Percentiles rank a stretch among this genome's conserved stretches.
Evolutionary conservation across 2,329 filamentous ascomycete species (phyloP).

Genomic region (Furcasterigmium furcatum): DNA sequence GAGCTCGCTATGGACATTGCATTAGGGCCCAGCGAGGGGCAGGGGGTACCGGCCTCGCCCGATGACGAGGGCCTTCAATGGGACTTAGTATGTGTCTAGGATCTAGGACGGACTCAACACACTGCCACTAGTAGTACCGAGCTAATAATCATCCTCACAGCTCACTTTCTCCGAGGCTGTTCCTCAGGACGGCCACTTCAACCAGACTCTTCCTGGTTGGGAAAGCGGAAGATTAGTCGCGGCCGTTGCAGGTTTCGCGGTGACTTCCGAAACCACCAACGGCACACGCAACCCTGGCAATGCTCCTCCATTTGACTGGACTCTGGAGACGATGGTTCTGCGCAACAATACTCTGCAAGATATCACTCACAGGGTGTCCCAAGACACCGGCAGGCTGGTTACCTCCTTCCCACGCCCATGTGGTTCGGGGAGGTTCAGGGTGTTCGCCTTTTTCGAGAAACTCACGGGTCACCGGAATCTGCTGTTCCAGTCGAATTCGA

Average conservation of each 20-base stretch:
- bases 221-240: not conserved
- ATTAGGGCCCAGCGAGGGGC: constrained; percentile 42
- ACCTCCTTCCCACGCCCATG: not conserved
- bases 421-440: not conserved
- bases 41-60: constrained; percentile 35
- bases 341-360: not conserved
- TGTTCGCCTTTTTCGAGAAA: constrained; percentile 3
- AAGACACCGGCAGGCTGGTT: not conserved
- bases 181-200: constrained; percentile 15
- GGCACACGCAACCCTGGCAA: not conserved
- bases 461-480: constrained; percentile 1
- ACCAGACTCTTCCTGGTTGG: constrained; percentile 31
- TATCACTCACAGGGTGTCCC: not conserved
- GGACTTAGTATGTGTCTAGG: constrained; percentile 26
- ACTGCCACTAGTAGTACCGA: no score
- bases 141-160: no score
- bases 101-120: no score
- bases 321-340: not conserved
- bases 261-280: not conserved
- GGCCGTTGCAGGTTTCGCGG: not conserved
- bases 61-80: constrained; percentile 28
- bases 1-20: constrained; percentile 40
- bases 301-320: not conserved
- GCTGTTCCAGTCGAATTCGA: not conserved
- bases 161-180: no score